Percentiles rank a stretch among this genome's conserved stretches.
phyloP scores from a whole-genome alignment of 345 rosid species.

The Sonneratia caseolaris region DNA sequence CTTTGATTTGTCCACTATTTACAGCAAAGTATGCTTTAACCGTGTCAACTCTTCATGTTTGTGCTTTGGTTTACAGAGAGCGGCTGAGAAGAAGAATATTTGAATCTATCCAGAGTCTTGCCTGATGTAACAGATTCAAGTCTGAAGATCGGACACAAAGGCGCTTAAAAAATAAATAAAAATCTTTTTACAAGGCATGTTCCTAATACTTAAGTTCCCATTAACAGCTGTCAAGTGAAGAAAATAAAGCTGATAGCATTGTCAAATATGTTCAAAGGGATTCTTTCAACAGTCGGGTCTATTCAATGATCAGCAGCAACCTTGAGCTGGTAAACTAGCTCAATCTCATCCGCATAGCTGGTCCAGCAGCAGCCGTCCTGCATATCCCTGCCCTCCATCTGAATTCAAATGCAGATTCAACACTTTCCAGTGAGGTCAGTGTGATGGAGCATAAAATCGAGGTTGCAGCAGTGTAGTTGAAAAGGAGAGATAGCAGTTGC shows the following conservation, averaged over 20 bases:
- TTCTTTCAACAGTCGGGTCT: neutral
- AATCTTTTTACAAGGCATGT: neutral
- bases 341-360: slow-evolving; percentile 6
- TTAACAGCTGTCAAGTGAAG: neutral
- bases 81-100: neutral
- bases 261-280: neutral
- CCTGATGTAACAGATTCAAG: neutral
- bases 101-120: neutral
- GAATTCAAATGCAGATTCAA: neutral
- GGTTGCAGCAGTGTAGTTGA: neutral
- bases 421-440: neutral
- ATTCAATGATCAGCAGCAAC: neutral
- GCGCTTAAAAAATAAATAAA: neutral
- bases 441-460: neutral
- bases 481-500: neutral
- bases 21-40: neutral
- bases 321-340: neutral
- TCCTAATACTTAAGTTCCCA: neutral
- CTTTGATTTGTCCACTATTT: neutral
- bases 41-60: neutral
- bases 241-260: neutral
- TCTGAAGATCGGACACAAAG: neutral
- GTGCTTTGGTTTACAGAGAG: neutral
- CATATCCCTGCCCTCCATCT: slow-evolving; percentile 12
- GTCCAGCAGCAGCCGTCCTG: slow-evolving; percentile 7